Base-by-base conservation (phyloP, 129 eudicot genomes). In the Saposhnikovia divaricata region DNA sequence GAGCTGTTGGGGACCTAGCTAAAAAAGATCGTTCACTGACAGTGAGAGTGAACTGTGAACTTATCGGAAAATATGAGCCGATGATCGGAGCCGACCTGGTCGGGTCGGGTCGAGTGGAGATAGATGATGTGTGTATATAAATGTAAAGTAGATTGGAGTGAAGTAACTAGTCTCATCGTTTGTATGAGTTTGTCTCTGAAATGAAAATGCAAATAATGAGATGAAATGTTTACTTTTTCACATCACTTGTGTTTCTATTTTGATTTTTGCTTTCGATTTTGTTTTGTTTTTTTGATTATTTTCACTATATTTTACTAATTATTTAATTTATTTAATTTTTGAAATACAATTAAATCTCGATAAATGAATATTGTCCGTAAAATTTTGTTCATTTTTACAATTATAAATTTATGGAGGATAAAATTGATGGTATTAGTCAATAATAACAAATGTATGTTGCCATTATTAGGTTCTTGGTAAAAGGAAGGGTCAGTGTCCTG, bases 1-100 rank as follows among this genome's bases (percentile, higher is more conserved):
- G 69, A 88, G 77, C 87, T 88, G 91, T 74, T 88, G 91, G 91
- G 91, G 91, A 1, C 86, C 83, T 39, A 82, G 89, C 80, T 88
- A 82, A 88, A 12, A 31, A 31, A 31, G 34, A 31, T 31, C 34
- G 37, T 0, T 34, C 37, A 34, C 2, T 34, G 37, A 34, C 37
- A 34, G 37, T 69, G n/a, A 69, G 74, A 12, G 74, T 14, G 43
- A 71, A 1, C 3, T 0, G 74, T 5, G 23, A 71, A 16, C 10
- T 14, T 8, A 7, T 34, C 75, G 47, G 75, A 18, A 38, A 70
- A 70, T 12, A 10, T 3, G 9, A 55, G 2, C 74, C 19, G 74
- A 2, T 12, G 47, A 44, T 9, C 13, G 47, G 13, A 9, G 0
- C 34, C 15, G 11, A 8, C 9, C 18, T 0, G 4, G 18, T 4